Base-by-base conservation (phyloP, 805 yeast species). In the Suhomyces kilbournensis region DNA sequence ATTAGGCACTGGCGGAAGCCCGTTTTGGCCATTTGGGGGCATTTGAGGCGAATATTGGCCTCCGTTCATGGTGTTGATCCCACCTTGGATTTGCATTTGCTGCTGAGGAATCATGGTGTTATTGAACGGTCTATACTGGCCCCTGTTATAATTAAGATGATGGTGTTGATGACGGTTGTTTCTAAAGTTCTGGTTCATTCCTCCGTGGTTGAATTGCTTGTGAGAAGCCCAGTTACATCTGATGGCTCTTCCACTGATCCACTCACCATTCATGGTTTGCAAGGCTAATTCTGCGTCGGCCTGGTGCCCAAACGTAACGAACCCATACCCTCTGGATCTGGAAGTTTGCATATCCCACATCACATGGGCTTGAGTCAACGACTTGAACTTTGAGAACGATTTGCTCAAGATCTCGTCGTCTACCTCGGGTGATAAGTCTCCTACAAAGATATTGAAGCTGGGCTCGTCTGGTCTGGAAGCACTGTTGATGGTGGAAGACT, bases 301-400 rank as follows among this genome's bases (percentile, higher is more conserved):
- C 56, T 78, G 81, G 23, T 78, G 80, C 25, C 74, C 68, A 62
- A 91, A 91, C 1, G 93, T 85, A 10, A 90, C 94, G 68, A 91
- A 90, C 2, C 97, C 97, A 64, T 90, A 90, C 35, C 97, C 96
- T 70, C 97, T 78, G 2, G 96, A 89, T 65, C 96, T 78, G 43
- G 96, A 94, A 23, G 94, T 86, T 67, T 88, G 92, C 96, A 90
- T 89, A 67, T 91, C 97, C 97, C 97, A 90, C 97, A 90, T 91
- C 30, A 90, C 97, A 60, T 90, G 91, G 10, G 96, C 97, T 67
- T 88, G 94, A 46, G 82, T 72, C 61, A 88, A 73, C 1, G 90
- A 79, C 15, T 76, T 74, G 66, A 80, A 87, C 51, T 75, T 72
- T 4, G 73, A 59, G 64, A 90, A 90, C 10, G 86, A 76, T 44